Conservation (phyloP, 2,329 filamentous ascomycete species). For the Colletotrichum tropicale region DNA sequence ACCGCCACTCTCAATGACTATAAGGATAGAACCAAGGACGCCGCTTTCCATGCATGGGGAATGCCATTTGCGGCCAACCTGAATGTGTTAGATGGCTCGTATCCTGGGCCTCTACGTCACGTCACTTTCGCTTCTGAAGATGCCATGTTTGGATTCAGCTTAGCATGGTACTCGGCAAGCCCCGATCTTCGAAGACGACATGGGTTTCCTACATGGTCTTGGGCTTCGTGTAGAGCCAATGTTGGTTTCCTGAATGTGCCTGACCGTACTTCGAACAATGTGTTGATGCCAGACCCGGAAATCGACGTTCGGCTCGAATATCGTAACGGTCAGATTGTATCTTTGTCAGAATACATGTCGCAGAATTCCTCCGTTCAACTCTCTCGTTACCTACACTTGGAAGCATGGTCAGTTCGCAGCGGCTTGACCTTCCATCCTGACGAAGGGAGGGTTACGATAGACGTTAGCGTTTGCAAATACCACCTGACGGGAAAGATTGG, state of each 20-base stretch:
- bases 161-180: not conserved
- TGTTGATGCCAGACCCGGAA: not conserved
- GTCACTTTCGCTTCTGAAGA: not conserved
- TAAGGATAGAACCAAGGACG: not conserved
- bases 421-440: not conserved
- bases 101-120: not conserved
- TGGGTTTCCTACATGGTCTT: not conserved
- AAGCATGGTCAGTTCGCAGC: not conserved
- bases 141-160: not conserved
- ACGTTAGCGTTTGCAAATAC: not conserved
- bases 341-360: not conserved
- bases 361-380: rapidly evolving
- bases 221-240: not conserved
- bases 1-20: not conserved
- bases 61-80: not conserved
- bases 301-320: not conserved
- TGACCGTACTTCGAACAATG: not conserved
- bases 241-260: not conserved
- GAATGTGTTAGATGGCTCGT: not conserved
- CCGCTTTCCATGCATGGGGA: not conserved
- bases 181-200: not conserved
- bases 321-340: not conserved
- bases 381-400: not conserved
- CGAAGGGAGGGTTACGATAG: not conserved
- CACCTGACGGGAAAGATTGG: not conserved